Conservation (phyloP, 805 yeast species). For the Nakazawaea wyomingensis region DNA sequence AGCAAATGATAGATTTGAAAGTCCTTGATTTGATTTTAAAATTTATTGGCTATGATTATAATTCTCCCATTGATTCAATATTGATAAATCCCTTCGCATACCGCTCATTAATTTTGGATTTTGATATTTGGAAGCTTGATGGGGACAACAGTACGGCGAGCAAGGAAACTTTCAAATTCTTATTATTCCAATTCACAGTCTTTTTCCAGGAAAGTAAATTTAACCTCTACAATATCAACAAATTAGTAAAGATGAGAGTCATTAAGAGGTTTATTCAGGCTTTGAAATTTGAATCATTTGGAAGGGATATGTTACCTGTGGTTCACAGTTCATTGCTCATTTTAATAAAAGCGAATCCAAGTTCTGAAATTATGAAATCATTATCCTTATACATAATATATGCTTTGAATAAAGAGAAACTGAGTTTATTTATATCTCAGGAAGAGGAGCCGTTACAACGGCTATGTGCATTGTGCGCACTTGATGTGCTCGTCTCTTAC, state of each 20-base stretch:
- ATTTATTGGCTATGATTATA: conserved; percentile 51
- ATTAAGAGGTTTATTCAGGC: conserved; percentile 43
- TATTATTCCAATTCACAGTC: conserved; percentile 54
- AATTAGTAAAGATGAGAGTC: conserved; percentile 46
- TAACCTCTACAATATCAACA: conserved; percentile 43
- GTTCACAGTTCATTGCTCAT: conserved; percentile 34
- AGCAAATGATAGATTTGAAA: conserved; percentile 31
- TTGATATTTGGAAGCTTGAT: conserved; percentile 49
- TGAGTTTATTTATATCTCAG: neutral
- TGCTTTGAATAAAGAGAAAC: conserved; percentile 30
- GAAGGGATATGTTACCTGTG: conserved; percentile 29
- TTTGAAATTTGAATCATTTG: conserved; percentile 36
- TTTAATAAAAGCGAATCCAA: conserved; percentile 41
- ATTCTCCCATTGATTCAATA: conserved; percentile 49
- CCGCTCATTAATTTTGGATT: conserved; percentile 52
- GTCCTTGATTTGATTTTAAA: conserved; percentile 44
- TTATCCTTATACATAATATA: conserved; percentile 47
- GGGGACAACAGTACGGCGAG: conserved; percentile 8
- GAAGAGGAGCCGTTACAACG: conserved; percentile 16
- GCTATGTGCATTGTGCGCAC: conserved; percentile 28
- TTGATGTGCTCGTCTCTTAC: conserved; percentile 34
- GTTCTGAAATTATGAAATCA: conserved; percentile 49
- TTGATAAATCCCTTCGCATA: conserved; percentile 54
- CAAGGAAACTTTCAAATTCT: conserved; percentile 43
- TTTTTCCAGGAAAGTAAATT: conserved; percentile 50